Evolutionary conservation across 805 yeast genomes (phyloP), one percentile per base, ranked within the genome.

Genomic region (Schwanniomyces polymorphus): DNA sequence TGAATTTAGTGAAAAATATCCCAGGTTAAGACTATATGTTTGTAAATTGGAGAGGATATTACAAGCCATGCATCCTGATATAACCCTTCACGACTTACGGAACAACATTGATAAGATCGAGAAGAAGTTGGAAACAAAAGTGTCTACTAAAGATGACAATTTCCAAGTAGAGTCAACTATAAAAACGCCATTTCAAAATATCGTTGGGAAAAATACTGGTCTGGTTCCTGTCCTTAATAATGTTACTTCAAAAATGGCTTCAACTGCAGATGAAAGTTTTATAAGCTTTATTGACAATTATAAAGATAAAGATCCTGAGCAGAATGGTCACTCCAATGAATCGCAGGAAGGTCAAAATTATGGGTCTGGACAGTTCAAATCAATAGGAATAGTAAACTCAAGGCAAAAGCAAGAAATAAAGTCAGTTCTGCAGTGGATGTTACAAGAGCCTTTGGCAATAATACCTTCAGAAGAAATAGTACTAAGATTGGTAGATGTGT

Each of bases 251-350:
- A 34, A 35, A 6, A 29, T 52, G 45, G 49, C 41, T 11, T 49
- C 55, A 10, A 55, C 57, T 4, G 45, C 58, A 1, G 57, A 55
- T 28, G 54, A 53, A 34, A 53, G 57, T 27, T 55, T 55, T 41
- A 50, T 55, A 3, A 49, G 44, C 2, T 55, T 53, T 28, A 53
- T 55, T 33, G 45, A 47, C 11, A 48, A 42, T n/a, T 25, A 33
- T 17, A n/a, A 23, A 7, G 34, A n/a, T n/a, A n/a, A 35, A 25
- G 12, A n/a, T n/a, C n/a, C 16, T 31, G 18, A 50, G 40, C 3
- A 11, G 33, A 11, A 11, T 28, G 11, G 2, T 7, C 6, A 10
- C 2, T 12, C 5, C 12, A 9, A 21, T 23, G 9, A 21, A 2
- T 21, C 14, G 2, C 21, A 25, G 6, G 14, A 21, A 21, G 12